Base-by-base conservation (phyloP, 106 monocot species). In the Cymbidium sinense region DNA sequence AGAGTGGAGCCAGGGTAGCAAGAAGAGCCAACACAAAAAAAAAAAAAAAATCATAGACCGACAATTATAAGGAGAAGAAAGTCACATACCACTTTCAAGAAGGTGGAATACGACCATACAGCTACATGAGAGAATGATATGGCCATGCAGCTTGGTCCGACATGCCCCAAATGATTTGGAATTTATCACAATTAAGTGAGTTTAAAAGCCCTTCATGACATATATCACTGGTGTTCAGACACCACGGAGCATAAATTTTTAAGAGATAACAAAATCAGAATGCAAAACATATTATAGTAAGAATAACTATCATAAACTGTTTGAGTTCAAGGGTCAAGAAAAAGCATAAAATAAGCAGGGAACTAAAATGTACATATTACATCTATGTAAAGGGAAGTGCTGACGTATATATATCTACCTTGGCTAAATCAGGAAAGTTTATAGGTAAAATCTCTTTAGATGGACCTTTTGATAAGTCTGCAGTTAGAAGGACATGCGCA, bases 401-500 rank as follows among this genome's bases (percentile, higher is more conserved):
- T 41, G n/a, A n/a, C n/a, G 21, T 19, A 19, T 54, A 54, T 1
- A 54, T n/a, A 17, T 61, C 74, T 80, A 86, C 91, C 88, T 88
- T 84, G 30, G 91, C 86, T 73, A 91, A 82, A 70, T 77, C 80
- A 85, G 70, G 15, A 77, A 81, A 88, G 39, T 88, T 91, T 31
- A 88, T 76, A 15, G 91, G 91, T 25, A 91, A 81, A 33, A 88
- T 70, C 36, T 86, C 79, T 43, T 84, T 44, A 34, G 88, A 91
- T 18, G 81, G 78, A 76, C 25, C 43, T 76, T 78, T 86, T 47
- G 84, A 86, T 72, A 80, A 39, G 77, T 96, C 89, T 33, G 96
- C 86, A 64, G 96, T 96, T 70, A 96, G 51, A 41, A 21, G 82
- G 67, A 96, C 96, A 82, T 67, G 73, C 76, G 75, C 89, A 78